Percentiles rank a stretch among this genome's conserved stretches.
These are phyloP conservation scores for Fusarium buharicum DNA, from an alignment of 2,329 filamentous ascomycete genomes.

Conservation along the genomic window DNA sequence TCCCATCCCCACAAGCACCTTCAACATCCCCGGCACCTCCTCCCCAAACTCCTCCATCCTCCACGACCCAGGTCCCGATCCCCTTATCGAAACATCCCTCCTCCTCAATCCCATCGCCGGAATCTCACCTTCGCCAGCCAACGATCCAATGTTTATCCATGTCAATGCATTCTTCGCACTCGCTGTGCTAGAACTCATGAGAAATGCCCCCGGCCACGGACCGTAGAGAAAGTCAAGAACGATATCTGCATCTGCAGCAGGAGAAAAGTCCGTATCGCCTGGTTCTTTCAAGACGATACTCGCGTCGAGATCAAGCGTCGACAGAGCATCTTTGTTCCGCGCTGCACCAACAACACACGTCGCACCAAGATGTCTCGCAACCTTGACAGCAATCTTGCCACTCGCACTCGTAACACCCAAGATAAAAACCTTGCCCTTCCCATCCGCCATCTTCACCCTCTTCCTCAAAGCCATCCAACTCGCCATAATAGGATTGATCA, in stretches of 20 bases:
- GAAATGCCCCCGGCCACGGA: conserved; percentile 53
- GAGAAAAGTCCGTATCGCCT: conserved; percentile 58
- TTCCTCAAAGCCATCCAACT: conserved; percentile 67
- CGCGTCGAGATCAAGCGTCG: conserved; percentile 57
- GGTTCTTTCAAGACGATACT: conserved; percentile 56
- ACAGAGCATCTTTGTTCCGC: conserved; percentile 57
- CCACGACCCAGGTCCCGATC: conserved; percentile 59
- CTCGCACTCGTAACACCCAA: conserved; percentile 64
- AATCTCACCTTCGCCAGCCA: conserved; percentile 55
- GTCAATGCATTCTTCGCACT: conserved; percentile 55
- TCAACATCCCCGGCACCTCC: conserved; percentile 43
- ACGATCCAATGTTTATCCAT: conserved; percentile 63
- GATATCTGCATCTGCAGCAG: conserved; percentile 60
- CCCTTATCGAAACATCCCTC: conserved; percentile 60
- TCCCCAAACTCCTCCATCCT: conserved; percentile 42
- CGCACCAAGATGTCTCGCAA: conserved; percentile 61
- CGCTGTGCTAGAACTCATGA: conserved; percentile 54
- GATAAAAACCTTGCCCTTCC: conserved; percentile 53
- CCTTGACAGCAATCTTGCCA: conserved; percentile 60
- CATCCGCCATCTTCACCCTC: conserved; percentile 49
- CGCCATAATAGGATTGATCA: conserved; percentile 65
- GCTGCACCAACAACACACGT: conserved; percentile 62
- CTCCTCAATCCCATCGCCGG: conserved; percentile 58
- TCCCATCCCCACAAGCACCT: conserved; percentile 38
- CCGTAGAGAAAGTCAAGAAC: conserved; percentile 69